These are phyloP conservation scores for Fraxinus quadrangulata DNA, from an alignment of 257 asterid species.

Conservation along the genomic window DNA sequence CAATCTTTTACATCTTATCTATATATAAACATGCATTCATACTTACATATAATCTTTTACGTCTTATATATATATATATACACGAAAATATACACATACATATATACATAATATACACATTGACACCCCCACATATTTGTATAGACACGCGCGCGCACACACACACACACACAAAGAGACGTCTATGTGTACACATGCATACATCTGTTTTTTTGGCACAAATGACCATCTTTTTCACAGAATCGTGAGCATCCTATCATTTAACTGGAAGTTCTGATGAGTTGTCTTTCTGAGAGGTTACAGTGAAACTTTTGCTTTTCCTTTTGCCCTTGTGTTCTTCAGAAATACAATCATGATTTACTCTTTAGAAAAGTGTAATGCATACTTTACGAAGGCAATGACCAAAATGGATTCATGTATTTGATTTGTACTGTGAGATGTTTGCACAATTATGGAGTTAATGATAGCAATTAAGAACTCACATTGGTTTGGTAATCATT, in stretches of 20 bases:
- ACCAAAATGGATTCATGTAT: neutral
- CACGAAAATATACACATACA: too few species aligned
- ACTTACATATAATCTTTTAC: neutral
- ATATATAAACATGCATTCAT: neutral
- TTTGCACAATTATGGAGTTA: neutral
- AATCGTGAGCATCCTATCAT: neutral
- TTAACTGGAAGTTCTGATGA: neutral
- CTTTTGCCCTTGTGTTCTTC: neutral
- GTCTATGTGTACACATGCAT: neutral
- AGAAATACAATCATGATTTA: neutral
- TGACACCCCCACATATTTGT: neutral
- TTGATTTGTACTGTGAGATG: neutral
- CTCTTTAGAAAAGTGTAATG: neutral
- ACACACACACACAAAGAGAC: neutral
- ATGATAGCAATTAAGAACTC: neutral
- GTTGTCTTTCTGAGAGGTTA: constrained; percentile 8
- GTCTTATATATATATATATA: too few species aligned
- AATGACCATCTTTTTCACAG: constrained; percentile 1
- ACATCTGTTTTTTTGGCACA: neutral
- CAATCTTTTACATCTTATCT: neutral
- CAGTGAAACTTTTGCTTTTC: neutral
- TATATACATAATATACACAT: neutral
- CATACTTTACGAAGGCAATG: neutral
- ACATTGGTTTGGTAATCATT: neutral
- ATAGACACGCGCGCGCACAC: neutral